Percentiles rank a stretch among this genome's conserved stretches.
phyloP scores from a whole-genome alignment of 202 grass and related monocot species.

The Dendrocalamus latiflorus region DNA sequence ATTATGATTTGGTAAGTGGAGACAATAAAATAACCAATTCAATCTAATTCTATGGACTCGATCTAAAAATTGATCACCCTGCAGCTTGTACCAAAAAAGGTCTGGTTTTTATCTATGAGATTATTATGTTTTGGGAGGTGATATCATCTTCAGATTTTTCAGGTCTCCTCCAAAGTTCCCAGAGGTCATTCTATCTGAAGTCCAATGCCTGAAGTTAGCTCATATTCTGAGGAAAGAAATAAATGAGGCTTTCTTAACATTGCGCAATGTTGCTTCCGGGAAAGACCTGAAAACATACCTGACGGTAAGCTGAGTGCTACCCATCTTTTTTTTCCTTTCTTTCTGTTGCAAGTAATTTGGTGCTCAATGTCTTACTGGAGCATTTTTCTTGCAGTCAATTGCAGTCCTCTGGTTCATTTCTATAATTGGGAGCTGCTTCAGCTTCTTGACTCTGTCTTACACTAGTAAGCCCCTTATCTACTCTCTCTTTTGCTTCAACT shows the following conservation, averaged over 20 bases:
- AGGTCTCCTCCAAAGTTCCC: slow-evolving; percentile 76
- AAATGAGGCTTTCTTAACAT: slow-evolving; percentile 71
- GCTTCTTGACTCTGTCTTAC: slow-evolving; percentile 70
- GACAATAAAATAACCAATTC: neutral
- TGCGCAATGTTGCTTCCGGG: slow-evolving; percentile 60
- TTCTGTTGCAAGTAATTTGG: neutral
- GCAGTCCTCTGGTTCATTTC: slow-evolving; percentile 68
- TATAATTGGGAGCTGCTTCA: slow-evolving; percentile 76
- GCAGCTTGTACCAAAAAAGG: neutral
- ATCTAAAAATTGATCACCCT: neutral
- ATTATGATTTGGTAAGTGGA: neutral
- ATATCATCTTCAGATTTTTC: slow-evolving; percentile 2
- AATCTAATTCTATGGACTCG: neutral
- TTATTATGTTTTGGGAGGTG: neutral
- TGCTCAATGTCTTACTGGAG: neutral
- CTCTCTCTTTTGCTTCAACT: neutral
- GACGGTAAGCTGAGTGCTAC: slow-evolving; percentile 20
- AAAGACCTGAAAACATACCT: slow-evolving; percentile 69
- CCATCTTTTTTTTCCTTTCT: neutral
- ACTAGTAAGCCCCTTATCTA: slow-evolving; percentile 38
- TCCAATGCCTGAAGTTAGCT: slow-evolving; percentile 38
- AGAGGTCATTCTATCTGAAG: slow-evolving; percentile 58
- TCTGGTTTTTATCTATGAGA: neutral
- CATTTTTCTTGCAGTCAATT: slow-evolving; percentile 47
- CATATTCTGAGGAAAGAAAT: slow-evolving; percentile 60